phyloP scores from a whole-genome alignment of 179 eudicot species.

The Amaranthus tricolor region DNA sequence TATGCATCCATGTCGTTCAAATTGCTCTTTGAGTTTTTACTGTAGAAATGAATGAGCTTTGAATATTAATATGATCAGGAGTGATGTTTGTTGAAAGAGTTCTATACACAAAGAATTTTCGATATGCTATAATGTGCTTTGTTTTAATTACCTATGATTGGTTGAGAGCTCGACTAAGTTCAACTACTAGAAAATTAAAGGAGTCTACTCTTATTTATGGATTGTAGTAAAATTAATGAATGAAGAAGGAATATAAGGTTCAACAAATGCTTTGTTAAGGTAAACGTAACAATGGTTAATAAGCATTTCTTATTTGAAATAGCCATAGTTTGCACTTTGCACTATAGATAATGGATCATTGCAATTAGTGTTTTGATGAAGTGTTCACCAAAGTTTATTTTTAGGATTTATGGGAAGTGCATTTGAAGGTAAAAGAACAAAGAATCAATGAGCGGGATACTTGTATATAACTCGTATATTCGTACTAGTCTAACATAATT shows the following conservation, averaged over 20 bases:
- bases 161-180: background rate
- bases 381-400: no score
- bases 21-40: background rate
- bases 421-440: background rate
- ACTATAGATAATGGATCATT: no score
- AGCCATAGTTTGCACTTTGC: no score
- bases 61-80: background rate
- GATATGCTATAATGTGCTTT: background rate
- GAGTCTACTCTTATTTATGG: no score
- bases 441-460: background rate
- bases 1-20: background rate
- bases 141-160: background rate
- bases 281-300: no score
- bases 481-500: no score
- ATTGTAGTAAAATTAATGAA: no score
- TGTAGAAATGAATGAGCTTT: background rate
- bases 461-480: background rate
- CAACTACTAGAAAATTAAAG: no score
- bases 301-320: no score
- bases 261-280: no score
- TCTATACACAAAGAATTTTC: background rate
- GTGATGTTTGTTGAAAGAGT: background rate
- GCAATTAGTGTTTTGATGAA: no score
- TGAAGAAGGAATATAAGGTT: no score
- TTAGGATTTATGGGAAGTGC: background rate